A percentile compares a stretch with the other conserved stretches of the same genome.
Evolutionary conservation across 495 filamentous ascomycete species (phyloP).

Genomic region (Neurospora africana): DNA sequence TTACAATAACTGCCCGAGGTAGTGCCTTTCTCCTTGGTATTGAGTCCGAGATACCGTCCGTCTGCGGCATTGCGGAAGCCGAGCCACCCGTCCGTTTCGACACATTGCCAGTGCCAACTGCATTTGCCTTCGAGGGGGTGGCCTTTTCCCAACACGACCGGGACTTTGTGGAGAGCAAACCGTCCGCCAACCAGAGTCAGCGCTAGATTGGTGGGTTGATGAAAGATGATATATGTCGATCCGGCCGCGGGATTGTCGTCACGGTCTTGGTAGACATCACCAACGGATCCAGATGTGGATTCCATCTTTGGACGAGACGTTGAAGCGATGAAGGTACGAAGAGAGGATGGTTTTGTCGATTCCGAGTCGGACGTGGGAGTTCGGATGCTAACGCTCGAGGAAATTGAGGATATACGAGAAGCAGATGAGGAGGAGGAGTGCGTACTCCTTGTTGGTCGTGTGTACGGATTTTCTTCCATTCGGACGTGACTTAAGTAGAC

Average conservation of each 20-base stretch:
- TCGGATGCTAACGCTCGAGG: not conserved
- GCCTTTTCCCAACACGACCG: accelerated
- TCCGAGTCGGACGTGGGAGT: not conserved
- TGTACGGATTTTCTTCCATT: not conserved
- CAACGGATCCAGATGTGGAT: not conserved
- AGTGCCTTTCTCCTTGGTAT: not conserved
- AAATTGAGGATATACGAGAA: not conserved
- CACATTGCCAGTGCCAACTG: not conserved
- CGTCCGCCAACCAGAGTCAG: not conserved
- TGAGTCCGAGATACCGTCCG: not conserved
- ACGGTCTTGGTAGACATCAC: not conserved
- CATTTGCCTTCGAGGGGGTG: not conserved
- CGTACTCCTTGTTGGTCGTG: not conserved
- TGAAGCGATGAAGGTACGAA: not conserved
- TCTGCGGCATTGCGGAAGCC: not conserved
- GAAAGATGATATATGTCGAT: not conserved
- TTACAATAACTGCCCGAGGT: not conserved
- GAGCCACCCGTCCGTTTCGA: not conserved
- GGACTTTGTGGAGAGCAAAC: not conserved
- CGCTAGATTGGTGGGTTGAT: not conserved
- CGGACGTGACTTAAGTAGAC: not conserved
- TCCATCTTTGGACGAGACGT: not conserved
- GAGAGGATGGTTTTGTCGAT: not conserved
- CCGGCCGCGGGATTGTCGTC: not conserved
- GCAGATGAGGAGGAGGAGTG: not conserved